Percentiles rank a stretch among this genome's conserved stretches.
These are phyloP conservation scores for Aspergillus cavernicola DNA, from an alignment of 495 filamentous ascomycete genomes.

Conservation along the genomic window DNA sequence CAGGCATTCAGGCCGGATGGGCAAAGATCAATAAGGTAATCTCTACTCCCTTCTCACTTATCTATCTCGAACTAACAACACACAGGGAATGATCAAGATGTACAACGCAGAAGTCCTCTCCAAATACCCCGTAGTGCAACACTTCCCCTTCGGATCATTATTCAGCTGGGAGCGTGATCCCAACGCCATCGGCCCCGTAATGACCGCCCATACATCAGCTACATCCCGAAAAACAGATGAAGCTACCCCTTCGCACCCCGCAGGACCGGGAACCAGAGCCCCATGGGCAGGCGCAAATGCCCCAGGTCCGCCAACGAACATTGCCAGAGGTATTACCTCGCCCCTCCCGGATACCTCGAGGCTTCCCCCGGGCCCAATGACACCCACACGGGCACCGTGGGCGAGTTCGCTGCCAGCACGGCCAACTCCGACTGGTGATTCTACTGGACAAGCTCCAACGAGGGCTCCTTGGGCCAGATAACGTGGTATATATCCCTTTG, in stretches of 20 bases:
- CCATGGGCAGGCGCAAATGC: constrained; percentile 43
- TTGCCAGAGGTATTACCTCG: constrained; percentile 5
- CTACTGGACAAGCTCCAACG: constrained; percentile 25
- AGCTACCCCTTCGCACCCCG: constrained; percentile 10
- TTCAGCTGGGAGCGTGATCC: constrained; percentile 81
- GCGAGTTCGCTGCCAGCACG: constrained; percentile 20
- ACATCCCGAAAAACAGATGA: constrained; percentile 45
- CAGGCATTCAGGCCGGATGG: constrained; percentile 86
- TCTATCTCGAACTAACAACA: constrained; percentile 1
- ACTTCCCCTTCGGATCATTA: constrained; percentile 71
- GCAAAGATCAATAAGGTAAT: constrained; percentile 94
- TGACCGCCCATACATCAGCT: constrained; percentile 54
- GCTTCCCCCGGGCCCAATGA: constrained; percentile 35
- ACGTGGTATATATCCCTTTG: not conserved
- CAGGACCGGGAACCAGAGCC: constrained; percentile 38
- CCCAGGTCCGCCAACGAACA: not conserved
- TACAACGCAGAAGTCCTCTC: constrained; percentile 66
- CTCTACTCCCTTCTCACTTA: not conserved
- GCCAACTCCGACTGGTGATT: constrained; percentile 19
- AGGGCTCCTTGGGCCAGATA: constrained; percentile 45
- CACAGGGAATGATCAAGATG: constrained; percentile 69
- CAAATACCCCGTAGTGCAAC: constrained; percentile 69
- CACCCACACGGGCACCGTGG: constrained; percentile 48
- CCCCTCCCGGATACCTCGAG: constrained; percentile 32
- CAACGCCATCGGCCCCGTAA: constrained; percentile 42